phyloP scores from a whole-genome alignment of 164 flowering plant genomes.

The Kalanchoe fedtschenkoi region DNA sequence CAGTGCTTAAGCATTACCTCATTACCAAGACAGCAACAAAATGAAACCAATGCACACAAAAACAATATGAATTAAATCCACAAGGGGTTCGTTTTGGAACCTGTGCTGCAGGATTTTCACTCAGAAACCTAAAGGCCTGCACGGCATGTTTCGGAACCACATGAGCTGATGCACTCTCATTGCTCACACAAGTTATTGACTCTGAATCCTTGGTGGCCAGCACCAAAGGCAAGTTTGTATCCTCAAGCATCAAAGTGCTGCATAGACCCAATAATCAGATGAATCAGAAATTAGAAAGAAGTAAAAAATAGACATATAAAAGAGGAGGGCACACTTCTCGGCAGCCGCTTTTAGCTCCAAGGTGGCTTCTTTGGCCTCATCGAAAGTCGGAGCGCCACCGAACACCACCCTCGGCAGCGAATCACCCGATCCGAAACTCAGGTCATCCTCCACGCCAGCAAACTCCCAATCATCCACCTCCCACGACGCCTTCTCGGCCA shows the following conservation, averaged over 20 bases:
- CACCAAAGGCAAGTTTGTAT: conserved; percentile 1
- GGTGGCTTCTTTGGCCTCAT: conserved; percentile 66
- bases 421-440: background rate
- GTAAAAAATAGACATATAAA: background rate
- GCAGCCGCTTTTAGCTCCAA: conserved; percentile 54
- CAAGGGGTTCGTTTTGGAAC: conserved; percentile 17
- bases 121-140: conserved; percentile 52
- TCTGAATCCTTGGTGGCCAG: conserved; percentile 14
- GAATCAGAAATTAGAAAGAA: conserved; percentile 21
- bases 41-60: background rate
- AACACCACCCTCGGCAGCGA: conserved; percentile 56
- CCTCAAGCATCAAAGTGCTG: background rate
- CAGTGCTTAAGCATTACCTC: too few relatives aligned
- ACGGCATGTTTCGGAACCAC: conserved; percentile 33
- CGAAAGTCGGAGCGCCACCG: conserved; percentile 38
- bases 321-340: conserved; percentile 27
- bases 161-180: conserved; percentile 15
- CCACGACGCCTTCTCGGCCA: background rate
- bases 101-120: conserved; percentile 49
- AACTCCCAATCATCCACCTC: background rate
- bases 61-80: background rate
- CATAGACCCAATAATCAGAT: conserved; percentile 18
- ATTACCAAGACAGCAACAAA: too few relatives aligned
- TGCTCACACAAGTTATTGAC: conserved; percentile 18
- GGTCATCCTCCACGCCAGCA: background rate